Conservation (phyloP, 139 green algal species). For the Parachlorella kessleri region DNA sequence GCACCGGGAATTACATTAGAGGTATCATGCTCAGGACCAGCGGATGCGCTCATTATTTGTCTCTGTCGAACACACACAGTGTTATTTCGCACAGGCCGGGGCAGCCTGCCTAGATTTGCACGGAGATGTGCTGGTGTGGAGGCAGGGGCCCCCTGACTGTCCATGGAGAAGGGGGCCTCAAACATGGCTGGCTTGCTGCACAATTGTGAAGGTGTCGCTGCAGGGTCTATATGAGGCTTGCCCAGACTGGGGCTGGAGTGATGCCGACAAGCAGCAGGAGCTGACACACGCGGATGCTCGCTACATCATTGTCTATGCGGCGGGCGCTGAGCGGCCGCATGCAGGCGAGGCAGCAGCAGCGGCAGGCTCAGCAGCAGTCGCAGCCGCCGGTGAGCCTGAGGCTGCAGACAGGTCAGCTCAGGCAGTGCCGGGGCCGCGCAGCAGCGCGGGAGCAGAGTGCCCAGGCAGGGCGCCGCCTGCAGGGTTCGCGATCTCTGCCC, state of each 20-base stretch:
- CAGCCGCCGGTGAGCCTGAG: background rate
- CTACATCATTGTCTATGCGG: conserved; percentile 37
- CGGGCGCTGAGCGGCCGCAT: background rate
- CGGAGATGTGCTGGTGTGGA: too few relatives aligned
- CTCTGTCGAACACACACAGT: background rate
- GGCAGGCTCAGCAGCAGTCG: background rate
- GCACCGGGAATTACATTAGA: background rate
- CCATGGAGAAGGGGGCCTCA: too few relatives aligned
- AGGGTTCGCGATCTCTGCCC: background rate
- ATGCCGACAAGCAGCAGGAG: conserved; percentile 38
- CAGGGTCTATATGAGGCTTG: conserved; percentile 36
- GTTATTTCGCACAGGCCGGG: background rate
- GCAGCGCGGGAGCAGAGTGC: background rate
- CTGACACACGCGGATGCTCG: conserved; percentile 39
- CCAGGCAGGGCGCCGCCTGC: background rate
- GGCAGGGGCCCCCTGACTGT: too few relatives aligned
- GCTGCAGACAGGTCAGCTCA: background rate
- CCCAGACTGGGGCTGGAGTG: conserved; percentile 49
- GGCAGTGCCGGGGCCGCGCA: background rate
- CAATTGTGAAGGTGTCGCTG: background rate
- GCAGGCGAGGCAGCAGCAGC: conserved; percentile 2
- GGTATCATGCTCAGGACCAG: too few relatives aligned
- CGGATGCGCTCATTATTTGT: too few relatives aligned
- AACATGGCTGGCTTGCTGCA: background rate
- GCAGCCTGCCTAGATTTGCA: background rate